Evolutionary conservation across 441 rosid genomes (phyloP).

Genomic region (Aleurites moluccanus): DNA sequence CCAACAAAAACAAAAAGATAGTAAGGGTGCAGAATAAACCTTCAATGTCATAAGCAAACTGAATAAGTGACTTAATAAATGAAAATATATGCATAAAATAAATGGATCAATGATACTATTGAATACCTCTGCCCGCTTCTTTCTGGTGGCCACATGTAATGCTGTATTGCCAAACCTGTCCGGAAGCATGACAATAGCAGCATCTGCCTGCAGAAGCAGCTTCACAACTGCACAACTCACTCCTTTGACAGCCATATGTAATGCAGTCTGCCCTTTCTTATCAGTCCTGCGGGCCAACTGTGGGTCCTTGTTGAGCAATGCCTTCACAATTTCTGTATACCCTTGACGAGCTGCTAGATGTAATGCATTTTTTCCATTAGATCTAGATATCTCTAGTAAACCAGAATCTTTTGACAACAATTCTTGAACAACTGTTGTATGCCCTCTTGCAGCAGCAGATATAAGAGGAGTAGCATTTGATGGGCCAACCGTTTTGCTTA

Average conservation of each 20-base stretch:
- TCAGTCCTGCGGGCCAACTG: slow-evolving; percentile 76
- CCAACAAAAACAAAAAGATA: background rate
- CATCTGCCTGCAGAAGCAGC: slow-evolving; percentile 68
- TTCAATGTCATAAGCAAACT: background rate
- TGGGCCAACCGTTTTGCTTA: slow-evolving; percentile 77
- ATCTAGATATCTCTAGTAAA: slow-evolving; percentile 57
- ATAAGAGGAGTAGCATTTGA: slow-evolving; percentile 82
- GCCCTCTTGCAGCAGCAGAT: slow-evolving; percentile 82
- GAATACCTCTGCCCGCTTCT: slow-evolving; percentile 71
- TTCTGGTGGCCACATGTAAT: slow-evolving; percentile 78
- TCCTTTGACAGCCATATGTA: slow-evolving; percentile 95
- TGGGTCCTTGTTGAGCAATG: slow-evolving; percentile 60
- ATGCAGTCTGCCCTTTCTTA: slow-evolving; percentile 91
- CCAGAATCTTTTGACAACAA: slow-evolving; percentile 62
- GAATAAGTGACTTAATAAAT: background rate
- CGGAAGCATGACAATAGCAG: slow-evolving; percentile 75
- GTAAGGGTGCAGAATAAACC: background rate
- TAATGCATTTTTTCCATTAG: slow-evolving; percentile 84
- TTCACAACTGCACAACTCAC: slow-evolving; percentile 56
- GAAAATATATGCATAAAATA: background rate
- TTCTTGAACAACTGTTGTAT: slow-evolving; percentile 52
- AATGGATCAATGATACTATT: background rate
- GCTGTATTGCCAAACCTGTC: slow-evolving; percentile 82
- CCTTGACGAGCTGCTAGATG: slow-evolving; percentile 92
- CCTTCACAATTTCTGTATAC: slow-evolving; percentile 72